These are phyloP conservation scores for Penicillium crustosum DNA, from an alignment of 2,329 filamentous ascomycete species.

Conservation along the genomic window DNA sequence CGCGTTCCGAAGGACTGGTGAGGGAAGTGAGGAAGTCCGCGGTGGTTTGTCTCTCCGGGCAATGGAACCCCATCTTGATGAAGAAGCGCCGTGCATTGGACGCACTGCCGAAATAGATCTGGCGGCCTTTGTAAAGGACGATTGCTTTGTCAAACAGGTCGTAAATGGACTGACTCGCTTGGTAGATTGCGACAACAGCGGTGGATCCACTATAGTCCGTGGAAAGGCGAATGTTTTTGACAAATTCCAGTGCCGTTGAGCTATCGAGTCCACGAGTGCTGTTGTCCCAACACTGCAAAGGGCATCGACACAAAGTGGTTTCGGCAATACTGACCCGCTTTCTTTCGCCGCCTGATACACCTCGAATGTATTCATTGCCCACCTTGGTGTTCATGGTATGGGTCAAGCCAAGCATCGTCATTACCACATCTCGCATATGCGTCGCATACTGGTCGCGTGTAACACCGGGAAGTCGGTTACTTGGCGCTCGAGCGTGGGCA, in stretches of 20 bases:
- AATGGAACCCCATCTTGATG: conserved; percentile 66
- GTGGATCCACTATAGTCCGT: conserved; percentile 51
- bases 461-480: conserved; percentile 38
- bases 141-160: conserved; percentile 68
- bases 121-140: conserved; percentile 70
- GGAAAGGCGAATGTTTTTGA: conserved; percentile 49
- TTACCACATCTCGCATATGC: conserved; percentile 52
- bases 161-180: conserved; percentile 47
- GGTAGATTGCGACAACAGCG: conserved; percentile 56
- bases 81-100: conserved; percentile 63
- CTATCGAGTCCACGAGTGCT: conserved; percentile 51
- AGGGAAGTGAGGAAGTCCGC: conserved; percentile 69
- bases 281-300: conserved; percentile 49
- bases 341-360: conserved; percentile 60
- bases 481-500: conserved; percentile 59
- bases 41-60: conserved; percentile 65
- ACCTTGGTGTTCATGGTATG: conserved; percentile 54
- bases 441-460: conserved; percentile 48
- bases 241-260: conserved; percentile 57
- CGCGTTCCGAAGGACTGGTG: conserved; percentile 62
- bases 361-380: conserved; percentile 56
- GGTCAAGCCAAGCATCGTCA: conserved; percentile 54
- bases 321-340: conserved; percentile 63
- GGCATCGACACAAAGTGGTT: conserved; percentile 47
- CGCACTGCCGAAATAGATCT: conserved; percentile 72